Evolutionary conservation across 2,329 filamentous ascomycete genomes (phyloP).

Genomic region (Teratosphaeria epicoccoides): DNA sequence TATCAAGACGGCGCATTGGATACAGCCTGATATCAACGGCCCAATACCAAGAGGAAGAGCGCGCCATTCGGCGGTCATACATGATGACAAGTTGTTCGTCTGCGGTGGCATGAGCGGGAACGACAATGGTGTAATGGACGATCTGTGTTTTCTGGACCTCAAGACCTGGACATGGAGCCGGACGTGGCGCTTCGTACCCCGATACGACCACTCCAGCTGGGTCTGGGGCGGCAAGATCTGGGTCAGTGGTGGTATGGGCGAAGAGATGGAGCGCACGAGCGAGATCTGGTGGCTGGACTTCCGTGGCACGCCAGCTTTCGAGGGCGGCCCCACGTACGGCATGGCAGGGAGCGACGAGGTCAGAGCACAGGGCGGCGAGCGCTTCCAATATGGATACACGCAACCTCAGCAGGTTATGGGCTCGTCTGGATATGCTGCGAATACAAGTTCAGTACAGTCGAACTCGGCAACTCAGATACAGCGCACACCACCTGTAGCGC

Average conservation of each 20-base stretch:
- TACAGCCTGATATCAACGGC: conserved; percentile 76
- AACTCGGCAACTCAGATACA: conserved; percentile 34
- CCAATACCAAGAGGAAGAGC: conserved; percentile 81
- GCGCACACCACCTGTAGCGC: conserved; percentile 49
- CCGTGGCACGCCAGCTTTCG: conserved; percentile 75
- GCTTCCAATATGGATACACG: conserved; percentile 15
- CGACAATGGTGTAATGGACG: conserved; percentile 84
- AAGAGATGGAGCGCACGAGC: conserved; percentile 93
- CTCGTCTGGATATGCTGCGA: conserved; percentile 58
- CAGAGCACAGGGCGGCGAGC: conserved; percentile 24
- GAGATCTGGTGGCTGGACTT: conserved; percentile 97
- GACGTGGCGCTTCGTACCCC: conserved; percentile 86
- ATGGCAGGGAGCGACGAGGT: conserved; percentile 23
- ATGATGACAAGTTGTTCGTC: conserved; percentile 94
- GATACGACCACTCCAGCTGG: conserved; percentile 92
- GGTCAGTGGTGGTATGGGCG: conserved; percentile 90
- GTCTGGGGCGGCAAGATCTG: conserved; percentile 87
- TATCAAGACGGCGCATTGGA: conserved; percentile 89
- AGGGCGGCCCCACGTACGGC: conserved; percentile 24
- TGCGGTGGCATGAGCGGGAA: conserved; percentile 91
- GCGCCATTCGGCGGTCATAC: conserved; percentile 82
- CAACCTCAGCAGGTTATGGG: conserved; percentile 23
- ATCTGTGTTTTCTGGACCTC: conserved; percentile 91
- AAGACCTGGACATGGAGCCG: conserved; percentile 98
- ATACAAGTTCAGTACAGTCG: conserved; percentile 51